Conservation (phyloP, 2,329 filamentous ascomycete species). For the Tolypocladium cylindrosporum region DNA sequence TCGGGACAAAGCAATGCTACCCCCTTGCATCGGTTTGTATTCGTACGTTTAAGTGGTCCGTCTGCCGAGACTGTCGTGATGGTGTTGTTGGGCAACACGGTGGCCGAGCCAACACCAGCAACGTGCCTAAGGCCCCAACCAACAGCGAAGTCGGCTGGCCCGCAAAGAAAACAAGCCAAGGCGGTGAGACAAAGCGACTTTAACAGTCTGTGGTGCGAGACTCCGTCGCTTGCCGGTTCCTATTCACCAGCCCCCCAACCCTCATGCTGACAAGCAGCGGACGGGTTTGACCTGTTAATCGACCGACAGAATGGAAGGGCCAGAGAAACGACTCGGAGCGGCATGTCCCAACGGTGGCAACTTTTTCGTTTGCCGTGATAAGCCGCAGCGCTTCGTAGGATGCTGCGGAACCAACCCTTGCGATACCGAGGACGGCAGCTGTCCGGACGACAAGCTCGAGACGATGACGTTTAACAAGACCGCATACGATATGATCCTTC, state of each 20-base stretch:
- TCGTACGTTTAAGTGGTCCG: neutral
- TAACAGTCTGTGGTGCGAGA: neutral
- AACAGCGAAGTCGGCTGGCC: neutral
- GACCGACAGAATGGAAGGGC: neutral
- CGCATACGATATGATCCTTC: constrained; percentile 14
- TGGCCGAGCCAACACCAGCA: neutral
- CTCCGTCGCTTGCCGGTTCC: neutral
- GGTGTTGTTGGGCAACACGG: no score
- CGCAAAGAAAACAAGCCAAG: neutral
- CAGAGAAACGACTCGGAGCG: neutral
- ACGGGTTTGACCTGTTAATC: neutral
- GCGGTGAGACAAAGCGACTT: neutral
- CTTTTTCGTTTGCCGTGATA: constrained; percentile 26
- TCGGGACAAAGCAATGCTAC: neutral
- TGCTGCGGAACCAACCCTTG: constrained; percentile 29
- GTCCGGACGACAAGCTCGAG: constrained; percentile 17
- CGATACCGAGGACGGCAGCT: constrained; percentile 17
- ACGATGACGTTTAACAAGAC: constrained; percentile 16
- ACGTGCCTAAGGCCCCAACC: neutral
- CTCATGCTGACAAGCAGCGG: neutral
- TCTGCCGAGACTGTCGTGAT: neutral
- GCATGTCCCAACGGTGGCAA: neutral
- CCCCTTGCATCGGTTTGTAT: neutral
- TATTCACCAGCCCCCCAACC: neutral
- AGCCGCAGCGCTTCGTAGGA: constrained; percentile 25